Percentiles rank a stretch among this genome's conserved stretches.
phyloP scores from a whole-genome alignment of 163 green algal genomes.

The Scenedesmus sp. region DNA sequence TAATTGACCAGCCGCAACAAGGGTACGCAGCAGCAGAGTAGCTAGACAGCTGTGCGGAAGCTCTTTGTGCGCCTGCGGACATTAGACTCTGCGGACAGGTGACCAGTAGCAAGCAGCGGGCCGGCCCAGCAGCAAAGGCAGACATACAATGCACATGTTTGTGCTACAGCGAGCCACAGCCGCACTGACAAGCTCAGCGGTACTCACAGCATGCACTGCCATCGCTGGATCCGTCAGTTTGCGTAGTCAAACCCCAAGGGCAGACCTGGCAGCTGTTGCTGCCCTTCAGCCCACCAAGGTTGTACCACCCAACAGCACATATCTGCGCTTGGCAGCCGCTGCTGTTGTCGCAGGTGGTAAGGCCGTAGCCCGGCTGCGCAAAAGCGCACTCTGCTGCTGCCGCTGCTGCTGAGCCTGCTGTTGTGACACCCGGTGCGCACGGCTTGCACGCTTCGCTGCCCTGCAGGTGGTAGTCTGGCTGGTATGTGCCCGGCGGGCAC shows the following conservation, averaged over 20 bases:
- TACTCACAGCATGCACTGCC: background rate
- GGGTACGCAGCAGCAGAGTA: too few species aligned
- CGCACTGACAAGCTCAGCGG: background rate
- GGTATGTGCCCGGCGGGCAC: conserved; percentile 12
- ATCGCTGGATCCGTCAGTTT: background rate
- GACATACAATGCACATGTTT: background rate
- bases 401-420: conserved; percentile 16
- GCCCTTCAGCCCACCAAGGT: conserved; percentile 3
- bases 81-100: too few species aligned
- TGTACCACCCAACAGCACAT: conserved; percentile 14
- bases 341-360: background rate
- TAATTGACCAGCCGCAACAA: too few species aligned
- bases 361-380: conserved; percentile 8
- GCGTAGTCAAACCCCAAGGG: conserved; percentile 34
- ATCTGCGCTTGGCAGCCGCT: conserved; percentile 2
- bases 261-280: conserved; percentile 5
- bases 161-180: background rate
- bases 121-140: too few species aligned
- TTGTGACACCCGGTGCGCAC: conserved; percentile 21
- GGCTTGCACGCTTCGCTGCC: conserved; percentile 7
- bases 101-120: background rate
- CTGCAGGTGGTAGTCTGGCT: conserved; percentile 18
- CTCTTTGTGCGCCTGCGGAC: too few species aligned
- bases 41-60: too few species aligned
- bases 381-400: conserved; percentile 15